Evolutionary conservation across 495 filamentous ascomycete genomes (phyloP), one percentile per base, ranked within the genome.

Genomic region (Thermochaetoides thermophila): DNA sequence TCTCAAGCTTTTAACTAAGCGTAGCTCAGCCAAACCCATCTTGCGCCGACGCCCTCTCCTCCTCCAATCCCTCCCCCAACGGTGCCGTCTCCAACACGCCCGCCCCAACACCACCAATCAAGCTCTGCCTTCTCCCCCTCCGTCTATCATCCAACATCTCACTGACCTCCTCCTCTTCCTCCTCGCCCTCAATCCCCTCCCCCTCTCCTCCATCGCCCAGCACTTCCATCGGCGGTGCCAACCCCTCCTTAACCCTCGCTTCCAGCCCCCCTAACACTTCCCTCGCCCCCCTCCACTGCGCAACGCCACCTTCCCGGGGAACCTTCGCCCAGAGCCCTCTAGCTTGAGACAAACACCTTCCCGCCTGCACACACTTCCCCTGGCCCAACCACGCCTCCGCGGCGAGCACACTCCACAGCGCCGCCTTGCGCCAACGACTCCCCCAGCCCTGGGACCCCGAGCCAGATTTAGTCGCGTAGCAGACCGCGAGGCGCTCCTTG

Each of bases 321-420:
- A 78, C 57, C 14, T 67, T 56, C 13, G 68, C 64, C 52, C 92
- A 91, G 31, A 82, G 69, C 35, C 61, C 63, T 16, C 73, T 59
- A 0, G 81, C 82, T 35, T 77, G 73, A 30, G 79, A 72, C 10
- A 93, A 57, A 41, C 79, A 81, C 9, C 64, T 59, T 31, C 78
- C 76, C 10, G 81, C 76, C 41, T 83, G 74, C 11, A 74, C 60
- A 20, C 64, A 69, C 33, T 84, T 81, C 6, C 66, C 71, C 23
- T 81, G 65, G 24, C 64, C 67, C 11, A 86, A 53, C 89, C 89
- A 97, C 3, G 73, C 67, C 31, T 91, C 79, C 1, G 85, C 76
- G 5, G 79, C 80, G 19, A 92, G 61, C 17, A 89, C 68, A 43
- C 74, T 79, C 87, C 91, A 97, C 53, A 94, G 69, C 0, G 81